Base-by-base conservation (phyloP, 192 early-diverging fungal genomes). In the Phlyctochytrium planicorne region DNA sequence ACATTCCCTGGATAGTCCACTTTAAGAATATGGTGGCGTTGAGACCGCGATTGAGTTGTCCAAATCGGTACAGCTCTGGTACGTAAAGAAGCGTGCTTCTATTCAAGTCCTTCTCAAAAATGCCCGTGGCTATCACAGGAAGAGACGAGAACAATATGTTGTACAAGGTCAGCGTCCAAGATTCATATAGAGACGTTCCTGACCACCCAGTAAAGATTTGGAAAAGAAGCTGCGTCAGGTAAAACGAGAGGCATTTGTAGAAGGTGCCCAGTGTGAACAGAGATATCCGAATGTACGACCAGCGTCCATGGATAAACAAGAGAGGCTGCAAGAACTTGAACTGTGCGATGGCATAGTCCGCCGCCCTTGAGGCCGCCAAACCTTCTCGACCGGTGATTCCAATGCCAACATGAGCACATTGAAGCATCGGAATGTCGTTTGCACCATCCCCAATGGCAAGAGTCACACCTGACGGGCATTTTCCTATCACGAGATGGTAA, bases 351-450 rank as follows among this genome's bases (percentile, higher is more conserved):
- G 90, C 87, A 68, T 93, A 96, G 79, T 96, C 94, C 23, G 89
- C 85, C 4, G 91, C 82, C 0, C 91, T 76, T 24, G 90, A 91
- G 2, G 94, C 94, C 61, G 91, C 91, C 60, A 92, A 71, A 16
- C 93, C 93, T 72, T 96, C 94, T 37, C 86, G 85, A 0, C 94
- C 94, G 0, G 92, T 87, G 47, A 96, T 94, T 6, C 94, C 94
- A 34, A 96, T 88, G 17, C 94, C 94, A 27, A 94, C 91, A 63
- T 96, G 91, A 10, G 94, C 91, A 68, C 90, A 89, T 67, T 94
- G 91, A 61, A 96, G 91, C 94, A 96, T 96, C 3, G 91, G 89
- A 83, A 95, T 91, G 63, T 96, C 94, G 72, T 96, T 96, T 59
- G 90, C 94, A 27, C 94, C 94, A 57, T 96, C 94, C 36, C 94